Evolutionary conservation across 2,329 filamentous ascomycete genomes (phyloP).

Genomic region (Ramularia endophylla): DNA sequence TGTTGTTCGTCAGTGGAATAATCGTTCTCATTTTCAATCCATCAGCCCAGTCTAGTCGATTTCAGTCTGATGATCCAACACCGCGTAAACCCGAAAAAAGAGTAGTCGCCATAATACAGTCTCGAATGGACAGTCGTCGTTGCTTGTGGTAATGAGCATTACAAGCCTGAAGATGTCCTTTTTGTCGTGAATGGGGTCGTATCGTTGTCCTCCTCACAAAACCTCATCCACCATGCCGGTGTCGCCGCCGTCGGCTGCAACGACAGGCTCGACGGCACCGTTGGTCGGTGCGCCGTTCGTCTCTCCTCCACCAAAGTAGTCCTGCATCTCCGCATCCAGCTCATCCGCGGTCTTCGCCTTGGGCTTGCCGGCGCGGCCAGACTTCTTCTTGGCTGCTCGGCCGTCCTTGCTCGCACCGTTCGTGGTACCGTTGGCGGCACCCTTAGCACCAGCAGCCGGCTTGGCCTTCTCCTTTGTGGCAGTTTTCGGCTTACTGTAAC

Average conservation of each 20-base stretch:
- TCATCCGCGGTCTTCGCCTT: constrained; percentile 90
- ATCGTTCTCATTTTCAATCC: not conserved
- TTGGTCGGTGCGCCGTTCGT: constrained; percentile 41
- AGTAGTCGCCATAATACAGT: constrained; percentile 10
- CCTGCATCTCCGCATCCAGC: constrained; percentile 94
- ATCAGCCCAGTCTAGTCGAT: constrained; percentile 5
- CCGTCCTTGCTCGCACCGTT: constrained; percentile 41
- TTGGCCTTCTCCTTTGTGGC: constrained; percentile 26
- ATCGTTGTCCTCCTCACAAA: constrained; percentile 34
- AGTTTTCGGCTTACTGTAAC: constrained; percentile 28
- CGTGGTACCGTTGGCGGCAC: constrained; percentile 61
- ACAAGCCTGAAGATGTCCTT: not conserved
- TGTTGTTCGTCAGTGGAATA: too few species aligned
- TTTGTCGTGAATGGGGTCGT: constrained; percentile 4
- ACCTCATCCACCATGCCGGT: constrained; percentile 52
- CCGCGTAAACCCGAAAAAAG: constrained; percentile 3
- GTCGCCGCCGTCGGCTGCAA: constrained; percentile 44
- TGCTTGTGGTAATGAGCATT: not conserved
- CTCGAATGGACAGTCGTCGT: constrained; percentile 1
- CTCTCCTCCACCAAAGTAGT: constrained; percentile 67
- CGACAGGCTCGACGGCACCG: constrained; percentile 42
- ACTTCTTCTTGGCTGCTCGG: constrained; percentile 49
- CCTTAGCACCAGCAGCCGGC: constrained; percentile 61
- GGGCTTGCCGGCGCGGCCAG: constrained; percentile 58
- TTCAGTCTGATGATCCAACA: constrained; percentile 6